These are phyloP conservation scores for Heliocybe sulcata DNA, from an alignment of 1,284 basidiomycete genomes.

Conservation along the genomic window DNA sequence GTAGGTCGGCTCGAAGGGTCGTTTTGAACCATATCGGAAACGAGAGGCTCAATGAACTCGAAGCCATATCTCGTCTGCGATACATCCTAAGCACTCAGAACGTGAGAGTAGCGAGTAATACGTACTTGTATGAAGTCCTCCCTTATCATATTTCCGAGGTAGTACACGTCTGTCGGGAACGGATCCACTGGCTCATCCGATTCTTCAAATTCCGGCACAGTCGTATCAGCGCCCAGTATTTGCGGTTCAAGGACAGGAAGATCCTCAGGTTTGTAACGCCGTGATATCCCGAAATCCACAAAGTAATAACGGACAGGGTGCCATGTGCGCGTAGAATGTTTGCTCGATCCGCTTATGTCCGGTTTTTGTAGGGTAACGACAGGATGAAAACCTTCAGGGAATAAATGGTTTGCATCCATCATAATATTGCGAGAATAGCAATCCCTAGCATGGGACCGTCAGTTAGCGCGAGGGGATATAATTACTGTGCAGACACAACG, in stretches of 20 bases:
- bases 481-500: not conserved
- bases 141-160: constrained; percentile 20
- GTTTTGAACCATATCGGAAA: constrained; percentile 18
- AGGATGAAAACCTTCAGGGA: constrained; percentile 5
- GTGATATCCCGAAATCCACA: not conserved
- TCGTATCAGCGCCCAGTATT: not conserved
- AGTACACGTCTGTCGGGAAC: constrained; percentile 29
- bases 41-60: constrained; percentile 3
- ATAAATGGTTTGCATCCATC: constrained; percentile 3
- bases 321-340: not conserved
- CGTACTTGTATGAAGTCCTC: constrained; percentile 1
- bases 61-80: constrained; percentile 1
- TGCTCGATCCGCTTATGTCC: not conserved
- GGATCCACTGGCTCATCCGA: constrained; percentile 18
- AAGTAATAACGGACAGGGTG: not conserved
- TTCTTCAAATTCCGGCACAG: not conserved
- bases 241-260: not conserved
- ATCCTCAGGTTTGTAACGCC: constrained; percentile 1
- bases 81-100: no score
- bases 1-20: constrained; percentile 20
- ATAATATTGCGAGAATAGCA: constrained; percentile 6
- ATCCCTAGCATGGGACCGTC: not conserved
- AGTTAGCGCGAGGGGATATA: not conserved
- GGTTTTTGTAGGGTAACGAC: not conserved
- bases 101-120: not conserved